Evolutionary conservation across 176 grass and related monocot species (phyloP).

Genomic region (Eragrostis nindensis): DNA sequence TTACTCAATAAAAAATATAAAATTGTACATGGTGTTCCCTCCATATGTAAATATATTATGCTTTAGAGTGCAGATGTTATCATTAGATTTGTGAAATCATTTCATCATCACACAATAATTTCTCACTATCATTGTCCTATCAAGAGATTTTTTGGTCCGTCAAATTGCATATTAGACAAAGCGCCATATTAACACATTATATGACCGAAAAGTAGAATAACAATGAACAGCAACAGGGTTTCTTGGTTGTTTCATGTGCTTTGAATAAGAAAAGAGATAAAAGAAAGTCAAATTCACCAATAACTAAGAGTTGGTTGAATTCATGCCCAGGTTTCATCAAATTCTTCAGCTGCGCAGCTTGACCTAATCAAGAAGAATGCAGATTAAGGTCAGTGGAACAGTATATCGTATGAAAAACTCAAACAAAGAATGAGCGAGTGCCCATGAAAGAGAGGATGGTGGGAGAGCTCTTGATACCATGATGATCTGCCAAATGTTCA

Average conservation of each 20-base stretch:
- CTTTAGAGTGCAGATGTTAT: too few species aligned
- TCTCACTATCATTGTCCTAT: slow-evolving; percentile 3
- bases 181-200: too few species aligned
- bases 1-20: too few species aligned
- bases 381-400: not conserved
- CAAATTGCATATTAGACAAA: not conserved
- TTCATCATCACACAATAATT: too few species aligned
- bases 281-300: slow-evolving; percentile 61
- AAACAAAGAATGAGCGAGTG: not conserved
- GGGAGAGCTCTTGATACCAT: slow-evolving; percentile 16
- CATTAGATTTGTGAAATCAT: too few species aligned
- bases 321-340: slow-evolving; percentile 86
- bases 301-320: slow-evolving; percentile 82
- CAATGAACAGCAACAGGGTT: not conserved
- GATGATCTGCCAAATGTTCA: slow-evolving; percentile 84
- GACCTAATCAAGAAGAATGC: slow-evolving; percentile 55
- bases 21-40: too few species aligned
- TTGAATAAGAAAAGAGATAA: slow-evolving; percentile 11
- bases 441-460: not conserved
- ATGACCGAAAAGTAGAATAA: not conserved
- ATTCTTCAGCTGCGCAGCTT: slow-evolving; percentile 75
- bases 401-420: not conserved
- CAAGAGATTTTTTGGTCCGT: too few species aligned
- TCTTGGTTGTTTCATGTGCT: not conserved
- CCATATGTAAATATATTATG: too few species aligned